Evolutionary conservation across 495 filamentous ascomycete genomes (phyloP), one percentile per base, ranked within the genome.

Genomic region (Thermothielavioides terrestris): DNA sequence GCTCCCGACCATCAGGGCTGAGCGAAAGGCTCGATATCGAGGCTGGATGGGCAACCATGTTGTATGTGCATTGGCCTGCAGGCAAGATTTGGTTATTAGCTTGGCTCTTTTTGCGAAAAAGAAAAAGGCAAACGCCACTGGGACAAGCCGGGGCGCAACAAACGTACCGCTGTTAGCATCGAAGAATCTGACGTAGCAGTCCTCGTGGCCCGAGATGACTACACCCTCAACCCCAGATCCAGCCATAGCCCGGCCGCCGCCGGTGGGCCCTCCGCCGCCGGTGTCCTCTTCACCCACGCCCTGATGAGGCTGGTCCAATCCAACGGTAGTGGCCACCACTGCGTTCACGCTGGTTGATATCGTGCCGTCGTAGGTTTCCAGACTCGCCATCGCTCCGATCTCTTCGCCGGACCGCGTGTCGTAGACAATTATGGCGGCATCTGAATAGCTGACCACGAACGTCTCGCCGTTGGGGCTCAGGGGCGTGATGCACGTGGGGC

Each of bases 11-110:
- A 59, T 95, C 89, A 10, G 92, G 91, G 50, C 86, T 92, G 25
- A 98, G 78, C 0, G 86, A 89, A 14, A 98, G 79, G 11, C 86
- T 80, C 12, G 92, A 89, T 57, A 97, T 95, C 32, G 92, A 81
- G 3, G 89, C 83, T 2, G 91, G 88, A 62, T 98, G 92, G 2
- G 92, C 92, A 48, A 96, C 81, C 92, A 98, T 97, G 55, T 83
- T 90, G 67, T 97, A 98, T 14, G 94, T 95, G 72, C 89, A 95
- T 92, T 97, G 94, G 54, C 92, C 92, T 98, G 57, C 17, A n/a
- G n/a, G 26, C n/a, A 26, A 5, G 4, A 46, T n/a, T n/a, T n/a
- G n/a, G 31, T 18, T 22, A 35, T 79, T 64, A 73, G 71, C 52
- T 42, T 45, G 21, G 17, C 18, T 6, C 15, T 35, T n/a, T 14